phyloP scores from a whole-genome alignment of 208 protist species.

The Trypanosoma congolense region DNA sequence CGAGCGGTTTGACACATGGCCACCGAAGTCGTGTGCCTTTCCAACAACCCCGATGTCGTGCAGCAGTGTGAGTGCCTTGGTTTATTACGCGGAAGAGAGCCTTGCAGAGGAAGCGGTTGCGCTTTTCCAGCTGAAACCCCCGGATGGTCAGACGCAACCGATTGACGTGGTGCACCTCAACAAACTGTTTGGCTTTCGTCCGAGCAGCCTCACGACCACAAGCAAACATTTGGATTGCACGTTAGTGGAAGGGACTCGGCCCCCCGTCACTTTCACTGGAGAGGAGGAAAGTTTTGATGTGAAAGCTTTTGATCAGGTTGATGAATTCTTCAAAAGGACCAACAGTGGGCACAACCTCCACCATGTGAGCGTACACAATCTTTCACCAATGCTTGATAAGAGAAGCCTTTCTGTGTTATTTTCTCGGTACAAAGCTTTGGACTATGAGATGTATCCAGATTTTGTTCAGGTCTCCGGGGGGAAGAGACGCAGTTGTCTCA shows the following conservation, averaged over 20 bases:
- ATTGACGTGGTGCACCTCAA: conserved; percentile 23
- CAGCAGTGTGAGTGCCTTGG: conserved; percentile 37
- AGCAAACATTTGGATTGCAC: not conserved
- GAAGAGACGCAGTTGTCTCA: conserved; percentile 50
- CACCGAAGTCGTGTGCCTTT: conserved; percentile 2
- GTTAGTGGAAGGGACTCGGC: not conserved
- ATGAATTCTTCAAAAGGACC: conserved; percentile 47
- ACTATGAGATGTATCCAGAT: conserved; percentile 43
- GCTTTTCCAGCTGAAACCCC: conserved; percentile 9
- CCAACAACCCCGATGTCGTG: conserved; percentile 12
- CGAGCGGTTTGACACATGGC: conserved; percentile 27
- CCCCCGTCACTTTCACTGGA: not conserved
- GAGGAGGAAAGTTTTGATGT: not conserved
- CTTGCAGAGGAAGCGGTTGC: conserved; percentile 18
- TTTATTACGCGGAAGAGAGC: conserved; percentile 29
- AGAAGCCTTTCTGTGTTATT: conserved; percentile 55
- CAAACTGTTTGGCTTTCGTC: not conserved
- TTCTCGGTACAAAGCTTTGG: conserved; percentile 60
- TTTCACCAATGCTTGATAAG: conserved; percentile 37
- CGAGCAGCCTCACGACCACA: not conserved
- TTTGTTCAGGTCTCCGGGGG: conserved; percentile 41
- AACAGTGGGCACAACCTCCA: conserved; percentile 29
- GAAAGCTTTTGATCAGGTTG: conserved; percentile 23
- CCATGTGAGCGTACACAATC: conserved; percentile 71
- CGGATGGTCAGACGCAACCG: conserved; percentile 10